Percentiles rank a stretch among this genome's conserved stretches.
Evolutionary conservation across 225 moss, liverwort and hornwort species (phyloP).

Genomic region (Polytrichum formosum): DNA sequence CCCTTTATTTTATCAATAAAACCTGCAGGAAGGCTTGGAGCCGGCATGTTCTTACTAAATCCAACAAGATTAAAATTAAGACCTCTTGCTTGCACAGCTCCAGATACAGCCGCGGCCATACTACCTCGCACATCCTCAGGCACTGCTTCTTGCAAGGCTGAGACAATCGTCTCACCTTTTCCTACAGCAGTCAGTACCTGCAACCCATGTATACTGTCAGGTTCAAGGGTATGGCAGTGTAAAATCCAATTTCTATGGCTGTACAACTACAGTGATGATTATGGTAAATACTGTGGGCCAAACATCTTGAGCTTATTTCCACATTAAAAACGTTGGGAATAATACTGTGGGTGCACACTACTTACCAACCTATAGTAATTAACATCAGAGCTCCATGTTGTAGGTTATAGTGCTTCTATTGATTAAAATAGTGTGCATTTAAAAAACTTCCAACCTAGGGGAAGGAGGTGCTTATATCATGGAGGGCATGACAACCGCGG

Average conservation of each 20-base stretch:
- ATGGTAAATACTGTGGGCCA: too few relatives aligned
- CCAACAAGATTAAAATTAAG: constrained; percentile 63
- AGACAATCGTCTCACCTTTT: constrained; percentile 67
- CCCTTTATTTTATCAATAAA: constrained; percentile 51
- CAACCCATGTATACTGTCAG: constrained; percentile 10
- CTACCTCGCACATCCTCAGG: constrained; percentile 93
- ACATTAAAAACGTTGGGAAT: too few relatives aligned
- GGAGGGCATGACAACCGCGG: too few relatives aligned
- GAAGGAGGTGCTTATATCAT: too few relatives aligned
- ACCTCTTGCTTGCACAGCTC: constrained; percentile 72
- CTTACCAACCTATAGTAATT: too few relatives aligned
- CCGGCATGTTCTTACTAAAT: constrained; percentile 52
- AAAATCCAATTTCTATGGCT: constrained; percentile 2
- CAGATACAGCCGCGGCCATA: constrained; percentile 77
- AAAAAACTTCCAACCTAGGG: too few relatives aligned
- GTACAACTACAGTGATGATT: background rate
- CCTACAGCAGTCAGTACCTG: constrained; percentile 91
- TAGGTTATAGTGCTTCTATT: too few relatives aligned
- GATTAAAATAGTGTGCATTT: too few relatives aligned
- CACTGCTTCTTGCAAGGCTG: constrained; percentile 93
- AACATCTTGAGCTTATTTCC: too few relatives aligned
- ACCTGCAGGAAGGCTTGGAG: constrained; percentile 52
- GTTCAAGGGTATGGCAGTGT: background rate
- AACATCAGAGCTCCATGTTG: too few relatives aligned
- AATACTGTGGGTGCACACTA: too few relatives aligned